These are phyloP conservation scores for Phyllosticta citriasiana DNA, from an alignment of 2,329 filamentous ascomycete species.

Conservation along the genomic window DNA sequence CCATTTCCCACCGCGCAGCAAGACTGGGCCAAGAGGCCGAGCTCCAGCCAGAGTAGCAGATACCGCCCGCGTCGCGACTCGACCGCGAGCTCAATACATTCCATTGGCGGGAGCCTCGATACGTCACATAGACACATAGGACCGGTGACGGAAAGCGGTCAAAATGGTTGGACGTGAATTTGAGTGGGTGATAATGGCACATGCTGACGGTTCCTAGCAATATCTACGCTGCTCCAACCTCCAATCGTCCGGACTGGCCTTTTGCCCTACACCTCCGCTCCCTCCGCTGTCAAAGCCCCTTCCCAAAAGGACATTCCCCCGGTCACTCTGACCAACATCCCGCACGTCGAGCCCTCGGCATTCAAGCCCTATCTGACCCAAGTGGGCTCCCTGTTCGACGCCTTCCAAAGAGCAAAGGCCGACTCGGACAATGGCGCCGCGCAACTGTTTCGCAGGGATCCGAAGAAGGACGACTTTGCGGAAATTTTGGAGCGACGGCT, in stretches of 20 bases:
- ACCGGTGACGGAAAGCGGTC: constrained; percentile 61
- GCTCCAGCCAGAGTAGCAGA: constrained; percentile 30
- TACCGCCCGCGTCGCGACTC: constrained; percentile 62
- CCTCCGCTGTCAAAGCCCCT: constrained; percentile 69
- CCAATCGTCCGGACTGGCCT: constrained; percentile 84
- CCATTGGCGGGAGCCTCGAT: constrained; percentile 76
- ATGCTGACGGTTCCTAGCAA: constrained; percentile 45
- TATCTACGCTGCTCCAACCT: constrained; percentile 84
- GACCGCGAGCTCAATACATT: constrained; percentile 77
- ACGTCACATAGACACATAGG: constrained; percentile 47
- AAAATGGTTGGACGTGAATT: constrained; percentile 54
- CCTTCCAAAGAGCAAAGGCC: constrained; percentile 74
- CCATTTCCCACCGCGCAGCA: constrained; percentile 50
- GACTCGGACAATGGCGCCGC: constrained; percentile 54
- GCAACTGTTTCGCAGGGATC: constrained; percentile 37
- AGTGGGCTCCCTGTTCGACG: constrained; percentile 80
- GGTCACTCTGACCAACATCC: constrained; percentile 80
- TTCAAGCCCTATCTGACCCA: constrained; percentile 80
- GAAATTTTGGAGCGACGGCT: constrained; percentile 36
- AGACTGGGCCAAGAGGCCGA: constrained; percentile 40
- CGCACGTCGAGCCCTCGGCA: constrained; percentile 65
- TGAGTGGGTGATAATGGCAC: neutral
- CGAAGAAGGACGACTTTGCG: constrained; percentile 40
- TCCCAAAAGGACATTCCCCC: constrained; percentile 86
- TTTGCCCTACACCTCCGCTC: constrained; percentile 64